Conservation (phyloP, 257 asterid species). For the Scutellaria galericulata region DNA sequence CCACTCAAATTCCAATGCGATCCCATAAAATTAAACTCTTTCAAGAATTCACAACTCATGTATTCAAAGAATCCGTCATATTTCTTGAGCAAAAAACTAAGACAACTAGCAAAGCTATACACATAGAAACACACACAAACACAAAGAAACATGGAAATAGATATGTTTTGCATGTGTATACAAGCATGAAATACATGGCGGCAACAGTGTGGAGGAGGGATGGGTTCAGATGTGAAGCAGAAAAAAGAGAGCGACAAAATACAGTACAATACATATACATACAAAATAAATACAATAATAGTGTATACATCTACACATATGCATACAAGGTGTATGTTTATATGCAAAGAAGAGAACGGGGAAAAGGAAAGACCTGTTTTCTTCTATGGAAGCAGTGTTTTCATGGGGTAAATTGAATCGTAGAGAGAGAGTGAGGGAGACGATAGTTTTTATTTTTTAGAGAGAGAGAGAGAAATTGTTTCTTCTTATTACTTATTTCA, state of each 20-base stretch:
- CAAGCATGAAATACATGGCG: constrained; percentile 23
- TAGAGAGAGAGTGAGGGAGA: constrained; percentile 41
- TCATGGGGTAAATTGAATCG: constrained; percentile 51
- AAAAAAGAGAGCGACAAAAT: constrained; percentile 33
- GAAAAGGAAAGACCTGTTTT: constrained; percentile 38
- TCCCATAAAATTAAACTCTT: constrained; percentile 47
- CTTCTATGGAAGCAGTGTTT: constrained; percentile 40
- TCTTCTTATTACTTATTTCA: constrained; percentile 12
- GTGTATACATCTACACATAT: constrained; percentile 30
- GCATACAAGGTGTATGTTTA: constrained; percentile 32
- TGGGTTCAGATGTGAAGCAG: constrained; percentile 50
- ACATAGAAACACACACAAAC: constrained; percentile 20
- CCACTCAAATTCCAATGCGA: constrained; percentile 47
- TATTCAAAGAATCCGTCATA: constrained; percentile 35
- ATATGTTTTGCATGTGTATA: constrained; percentile 43
- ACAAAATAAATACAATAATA: constrained; percentile 33
- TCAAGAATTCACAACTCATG: constrained; percentile 25
- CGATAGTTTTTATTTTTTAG: constrained; percentile 21
- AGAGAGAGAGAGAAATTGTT: constrained; percentile 33
- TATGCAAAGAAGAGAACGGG: constrained; percentile 13
- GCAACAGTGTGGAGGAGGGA: constrained; percentile 28
- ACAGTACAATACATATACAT: constrained; percentile 35
- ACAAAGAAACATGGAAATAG: constrained; percentile 9
- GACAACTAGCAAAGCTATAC: constrained; percentile 1
- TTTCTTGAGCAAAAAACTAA: constrained; percentile 25